These are phyloP conservation scores for Globisporangium abappressorium DNA, from an alignment of 352 stramenopile species.

Conservation along the genomic window DNA sequence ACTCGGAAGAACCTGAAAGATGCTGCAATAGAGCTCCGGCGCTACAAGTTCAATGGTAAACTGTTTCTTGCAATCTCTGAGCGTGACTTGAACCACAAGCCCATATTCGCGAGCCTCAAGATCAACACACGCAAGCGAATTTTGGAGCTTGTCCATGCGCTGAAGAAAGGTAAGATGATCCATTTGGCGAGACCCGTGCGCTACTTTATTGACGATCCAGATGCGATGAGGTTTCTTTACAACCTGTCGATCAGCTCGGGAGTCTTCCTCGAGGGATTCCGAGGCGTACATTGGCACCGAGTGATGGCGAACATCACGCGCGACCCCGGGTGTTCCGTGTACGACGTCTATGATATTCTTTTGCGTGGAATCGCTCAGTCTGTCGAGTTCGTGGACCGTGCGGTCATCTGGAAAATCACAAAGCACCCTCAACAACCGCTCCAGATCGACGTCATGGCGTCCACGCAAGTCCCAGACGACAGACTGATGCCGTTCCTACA, in stretches of 20 bases:
- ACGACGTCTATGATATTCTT: constrained; percentile 57
- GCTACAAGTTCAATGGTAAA: constrained; percentile 35
- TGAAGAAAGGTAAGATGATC: constrained; percentile 38
- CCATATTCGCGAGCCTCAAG: constrained; percentile 47
- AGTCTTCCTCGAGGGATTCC: constrained; percentile 44
- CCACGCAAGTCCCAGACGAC: constrained; percentile 56
- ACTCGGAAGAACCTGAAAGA: constrained; percentile 48
- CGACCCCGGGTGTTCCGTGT: constrained; percentile 31
- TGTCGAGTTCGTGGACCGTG: constrained; percentile 36
- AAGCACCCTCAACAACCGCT: constrained; percentile 8
- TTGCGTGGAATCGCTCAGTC: constrained; percentile 44
- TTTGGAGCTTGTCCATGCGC: constrained; percentile 44
- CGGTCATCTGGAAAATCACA: constrained; percentile 57
- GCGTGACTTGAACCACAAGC: constrained; percentile 51
- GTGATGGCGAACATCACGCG: constrained; percentile 41
- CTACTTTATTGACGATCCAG: constrained; percentile 52
- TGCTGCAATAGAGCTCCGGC: constrained; percentile 40
- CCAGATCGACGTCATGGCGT: constrained; percentile 49
- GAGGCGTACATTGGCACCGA: constrained; percentile 51
- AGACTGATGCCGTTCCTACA: constrained; percentile 55
- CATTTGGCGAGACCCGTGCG: constrained; percentile 31
- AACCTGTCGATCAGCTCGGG: constrained; percentile 36
- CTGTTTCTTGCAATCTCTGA: constrained; percentile 46
- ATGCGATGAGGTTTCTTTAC: constrained; percentile 51
- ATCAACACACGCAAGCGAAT: constrained; percentile 51